These are phyloP conservation scores for Inosperma sp. DNA, from an alignment of 768 basidiomycete species.

Conservation along the genomic window DNA sequence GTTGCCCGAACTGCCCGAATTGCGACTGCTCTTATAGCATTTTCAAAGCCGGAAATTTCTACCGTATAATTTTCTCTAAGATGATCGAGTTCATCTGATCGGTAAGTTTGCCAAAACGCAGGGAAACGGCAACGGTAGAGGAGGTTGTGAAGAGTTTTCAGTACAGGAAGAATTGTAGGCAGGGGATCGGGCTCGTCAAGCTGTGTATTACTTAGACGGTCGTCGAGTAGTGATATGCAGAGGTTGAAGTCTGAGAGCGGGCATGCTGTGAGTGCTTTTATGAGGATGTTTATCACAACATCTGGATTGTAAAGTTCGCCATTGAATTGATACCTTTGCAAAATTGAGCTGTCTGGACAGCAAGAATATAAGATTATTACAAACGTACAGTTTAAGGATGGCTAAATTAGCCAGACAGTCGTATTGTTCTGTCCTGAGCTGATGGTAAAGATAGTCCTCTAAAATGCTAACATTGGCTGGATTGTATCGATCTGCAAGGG, in stretches of 20 bases:
- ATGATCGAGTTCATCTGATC: slow-evolving; percentile 62
- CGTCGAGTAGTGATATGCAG: slow-evolving; percentile 87
- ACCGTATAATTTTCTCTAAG: slow-evolving; percentile 84
- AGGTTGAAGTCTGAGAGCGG: slow-evolving; percentile 94
- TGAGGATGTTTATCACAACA: slow-evolving; percentile 90
- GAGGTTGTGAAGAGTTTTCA: slow-evolving; percentile 62
- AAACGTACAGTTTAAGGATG: slow-evolving; percentile 79
- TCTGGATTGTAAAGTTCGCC: slow-evolving; percentile 89
- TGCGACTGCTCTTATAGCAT: slow-evolving; percentile 73
- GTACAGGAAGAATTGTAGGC: slow-evolving; percentile 60
- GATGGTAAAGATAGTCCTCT: slow-evolving; percentile 95
- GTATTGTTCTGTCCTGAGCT: slow-evolving; percentile 87
- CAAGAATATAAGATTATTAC: background rate
- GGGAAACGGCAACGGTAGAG: slow-evolving; percentile 85
- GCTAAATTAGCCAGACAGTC: slow-evolving; percentile 95
- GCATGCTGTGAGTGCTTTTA: slow-evolving; percentile 81
- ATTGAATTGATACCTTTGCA: slow-evolving; percentile 88
- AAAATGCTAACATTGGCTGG: slow-evolving; percentile 89
- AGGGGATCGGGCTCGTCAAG: slow-evolving; percentile 82
- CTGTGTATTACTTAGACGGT: slow-evolving; percentile 49
- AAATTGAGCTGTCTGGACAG: background rate
- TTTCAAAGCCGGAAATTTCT: slow-evolving; percentile 78
- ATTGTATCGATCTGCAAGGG: slow-evolving; percentile 85
- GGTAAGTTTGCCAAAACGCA: slow-evolving; percentile 76
- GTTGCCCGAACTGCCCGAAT: slow-evolving; percentile 73